Percentiles rank a stretch among this genome's conserved stretches.
These are phyloP conservation scores for Beauveria scarabaeidicola DNA, from an alignment of 2,329 filamentous ascomycete genomes.

Conservation along the genomic window DNA sequence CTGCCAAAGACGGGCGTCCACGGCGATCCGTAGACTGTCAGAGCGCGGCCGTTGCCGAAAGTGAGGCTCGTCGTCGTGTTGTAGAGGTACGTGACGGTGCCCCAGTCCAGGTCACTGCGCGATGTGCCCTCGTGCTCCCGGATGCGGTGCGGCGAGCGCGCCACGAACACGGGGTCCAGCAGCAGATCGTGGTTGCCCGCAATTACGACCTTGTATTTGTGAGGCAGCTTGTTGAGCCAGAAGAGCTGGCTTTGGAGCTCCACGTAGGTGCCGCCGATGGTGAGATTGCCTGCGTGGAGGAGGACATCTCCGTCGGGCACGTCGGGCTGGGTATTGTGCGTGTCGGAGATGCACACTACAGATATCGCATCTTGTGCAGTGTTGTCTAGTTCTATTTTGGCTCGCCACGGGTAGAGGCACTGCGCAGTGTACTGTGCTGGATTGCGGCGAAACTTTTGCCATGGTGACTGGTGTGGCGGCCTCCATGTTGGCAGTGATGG, in stretches of 20 bases:
- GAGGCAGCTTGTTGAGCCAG: constrained; percentile 34
- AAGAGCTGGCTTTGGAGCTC: constrained; percentile 30
- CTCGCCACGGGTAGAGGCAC: neutral
- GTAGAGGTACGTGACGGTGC: constrained; percentile 26
- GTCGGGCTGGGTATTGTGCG: constrained; percentile 30
- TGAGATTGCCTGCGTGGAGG: constrained; percentile 41
- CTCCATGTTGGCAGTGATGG: neutral
- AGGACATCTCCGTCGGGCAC: constrained; percentile 37
- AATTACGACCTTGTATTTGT: constrained; percentile 35
- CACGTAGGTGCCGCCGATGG: constrained; percentile 31
- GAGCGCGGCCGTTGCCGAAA: constrained; percentile 18
- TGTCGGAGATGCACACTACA: constrained; percentile 37
- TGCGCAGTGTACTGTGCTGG: neutral
- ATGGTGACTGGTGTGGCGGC: neutral
- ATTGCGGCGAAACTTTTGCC: neutral
- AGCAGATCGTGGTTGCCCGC: constrained; percentile 38
- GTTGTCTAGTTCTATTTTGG: neutral
- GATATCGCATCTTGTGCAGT: constrained; percentile 13
- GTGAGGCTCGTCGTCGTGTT: constrained; percentile 19
- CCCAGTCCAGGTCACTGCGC: constrained; percentile 21
- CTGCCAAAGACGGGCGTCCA: constrained; percentile 23
- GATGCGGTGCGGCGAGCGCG: constrained; percentile 1
- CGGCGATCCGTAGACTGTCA: constrained; percentile 29
- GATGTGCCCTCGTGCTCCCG: constrained; percentile 3
- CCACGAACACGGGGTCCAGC: constrained; percentile 18